phyloP scores from a whole-genome alignment of 208 protist species.

The Strigomonas culicis region DNA sequence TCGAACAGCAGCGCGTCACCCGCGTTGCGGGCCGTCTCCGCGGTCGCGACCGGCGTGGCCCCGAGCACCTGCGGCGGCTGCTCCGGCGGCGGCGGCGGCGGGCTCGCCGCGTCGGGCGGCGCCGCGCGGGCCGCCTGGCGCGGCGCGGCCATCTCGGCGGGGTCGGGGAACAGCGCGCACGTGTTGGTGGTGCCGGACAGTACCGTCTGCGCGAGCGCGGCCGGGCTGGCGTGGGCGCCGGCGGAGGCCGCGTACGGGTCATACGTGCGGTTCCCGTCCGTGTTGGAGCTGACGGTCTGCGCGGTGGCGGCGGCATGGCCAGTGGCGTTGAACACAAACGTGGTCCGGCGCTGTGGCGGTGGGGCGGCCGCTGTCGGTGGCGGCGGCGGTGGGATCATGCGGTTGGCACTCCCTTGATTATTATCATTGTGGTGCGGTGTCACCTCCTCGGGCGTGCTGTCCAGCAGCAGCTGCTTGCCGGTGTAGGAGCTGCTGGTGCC shows the following conservation, averaged over 20 bases:
- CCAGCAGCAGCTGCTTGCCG: conserved; percentile 4
- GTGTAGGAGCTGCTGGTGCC: background rate
- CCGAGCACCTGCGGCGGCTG: too few species aligned
- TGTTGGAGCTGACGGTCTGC: background rate
- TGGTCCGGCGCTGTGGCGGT: conserved; percentile 5
- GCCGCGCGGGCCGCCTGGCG: too few species aligned
- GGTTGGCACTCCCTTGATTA: background rate
- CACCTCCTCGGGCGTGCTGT: conserved; percentile 4
- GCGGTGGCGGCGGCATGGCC: background rate
- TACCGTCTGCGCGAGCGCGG: too few species aligned
- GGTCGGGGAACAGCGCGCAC: too few species aligned
- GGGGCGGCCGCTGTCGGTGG: background rate
- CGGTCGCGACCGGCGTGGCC: too few species aligned
- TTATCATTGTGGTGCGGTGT: background rate
- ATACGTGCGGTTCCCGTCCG: background rate
- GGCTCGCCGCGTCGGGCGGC: too few species aligned
- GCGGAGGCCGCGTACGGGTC: background rate
- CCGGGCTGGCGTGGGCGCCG: background rate
- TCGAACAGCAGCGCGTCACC: too few species aligned
- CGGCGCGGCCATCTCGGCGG: too few species aligned
- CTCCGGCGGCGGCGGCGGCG: too few species aligned
- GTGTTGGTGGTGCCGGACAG: too few species aligned
- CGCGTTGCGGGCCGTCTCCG: too few species aligned
- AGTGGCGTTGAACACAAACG: conserved; percentile 13
- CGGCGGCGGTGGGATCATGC: conserved; percentile 9